Percentiles rank a stretch among this genome's conserved stretches.
These are phyloP conservation scores for Fusarium praegraminearum DNA, from an alignment of 2,329 filamentous ascomycete species.

Conservation along the genomic window DNA sequence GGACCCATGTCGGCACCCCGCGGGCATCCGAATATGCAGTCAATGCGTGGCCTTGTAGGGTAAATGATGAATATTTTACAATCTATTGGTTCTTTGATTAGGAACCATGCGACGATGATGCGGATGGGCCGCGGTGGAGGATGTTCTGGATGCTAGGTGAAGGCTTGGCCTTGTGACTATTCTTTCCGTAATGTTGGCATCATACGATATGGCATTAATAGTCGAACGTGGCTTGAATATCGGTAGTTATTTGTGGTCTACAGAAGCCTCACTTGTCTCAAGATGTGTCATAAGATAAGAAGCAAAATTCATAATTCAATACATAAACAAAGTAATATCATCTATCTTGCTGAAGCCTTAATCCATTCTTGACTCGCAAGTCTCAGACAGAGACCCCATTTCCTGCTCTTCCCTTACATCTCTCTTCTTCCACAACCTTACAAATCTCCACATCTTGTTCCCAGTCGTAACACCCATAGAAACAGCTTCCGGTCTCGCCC, in stretches of 20 bases:
- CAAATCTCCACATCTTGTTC: slow-evolving; percentile 19
- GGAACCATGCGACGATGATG: background rate
- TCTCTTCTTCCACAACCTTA: background rate
- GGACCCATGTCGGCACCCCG: slow-evolving; percentile 2
- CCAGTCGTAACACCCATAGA: background rate
- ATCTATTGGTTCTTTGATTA: background rate
- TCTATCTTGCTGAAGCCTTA: too few species aligned
- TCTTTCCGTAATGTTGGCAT: background rate
- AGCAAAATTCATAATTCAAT: rapidly evolving
- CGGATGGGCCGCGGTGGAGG: background rate
- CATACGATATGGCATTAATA: background rate
- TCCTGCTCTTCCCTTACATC: background rate
- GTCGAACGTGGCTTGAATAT: rapidly evolving
- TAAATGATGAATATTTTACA: background rate
- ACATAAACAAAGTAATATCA: background rate
- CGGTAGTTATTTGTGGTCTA: background rate
- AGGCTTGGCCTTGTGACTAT: background rate
- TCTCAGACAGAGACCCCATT: slow-evolving; percentile 9
- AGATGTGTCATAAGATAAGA: rapidly evolving
- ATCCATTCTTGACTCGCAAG: background rate
- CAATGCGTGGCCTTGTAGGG: background rate
- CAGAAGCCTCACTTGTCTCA: rapidly evolving
- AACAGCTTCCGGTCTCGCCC: background rate
- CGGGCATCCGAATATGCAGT: slow-evolving; percentile 2
- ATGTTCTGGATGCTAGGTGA: background rate